Conservation (phyloP, 352 stramenopile genomes). For the Thraustochytrium sp. region DNA sequence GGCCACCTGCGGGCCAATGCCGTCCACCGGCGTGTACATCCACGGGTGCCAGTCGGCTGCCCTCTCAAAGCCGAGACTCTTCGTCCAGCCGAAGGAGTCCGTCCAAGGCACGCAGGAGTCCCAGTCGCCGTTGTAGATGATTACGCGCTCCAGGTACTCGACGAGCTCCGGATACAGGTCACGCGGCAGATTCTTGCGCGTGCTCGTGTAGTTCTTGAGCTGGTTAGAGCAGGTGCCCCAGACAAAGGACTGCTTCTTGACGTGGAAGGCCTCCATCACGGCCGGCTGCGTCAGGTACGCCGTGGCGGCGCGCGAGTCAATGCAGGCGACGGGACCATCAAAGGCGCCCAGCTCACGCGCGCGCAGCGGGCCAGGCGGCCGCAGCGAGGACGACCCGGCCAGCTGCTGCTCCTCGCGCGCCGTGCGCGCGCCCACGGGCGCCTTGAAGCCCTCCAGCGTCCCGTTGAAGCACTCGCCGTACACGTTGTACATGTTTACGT, state of each 20-base stretch:
- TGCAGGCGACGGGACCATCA: conserved; percentile 48
- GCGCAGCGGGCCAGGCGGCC: too few relatives aligned
- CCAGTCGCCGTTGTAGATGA: conserved; percentile 67
- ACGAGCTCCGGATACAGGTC: conserved; percentile 54
- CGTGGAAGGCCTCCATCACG: conserved; percentile 52
- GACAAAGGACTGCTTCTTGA: conserved; percentile 47
- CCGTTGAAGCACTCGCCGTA: conserved; percentile 47
- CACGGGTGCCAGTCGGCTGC: conserved; percentile 50
- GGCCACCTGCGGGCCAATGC: conserved; percentile 45
- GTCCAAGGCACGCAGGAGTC: conserved; percentile 66
- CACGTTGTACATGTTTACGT: conserved; percentile 51
- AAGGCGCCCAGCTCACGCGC: background rate
- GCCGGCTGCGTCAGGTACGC: conserved; percentile 50
- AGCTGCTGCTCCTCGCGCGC: too few relatives aligned
- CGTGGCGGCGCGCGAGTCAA: conserved; percentile 47
- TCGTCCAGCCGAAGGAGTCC: conserved; percentile 53
- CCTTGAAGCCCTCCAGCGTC: background rate
- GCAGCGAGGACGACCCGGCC: background rate
- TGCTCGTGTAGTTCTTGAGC: conserved; percentile 52
- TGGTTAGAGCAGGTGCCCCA: conserved; percentile 47
- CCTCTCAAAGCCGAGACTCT: conserved; percentile 48
- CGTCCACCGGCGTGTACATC: conserved; percentile 35
- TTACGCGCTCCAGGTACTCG: conserved; percentile 49
- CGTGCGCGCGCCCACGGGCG: background rate
- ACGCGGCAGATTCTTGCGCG: conserved; percentile 51